Evolutionary conservation across 345 rosid species (phyloP), one percentile per base, ranked within the genome.

Genomic region (Balakata baccata): DNA sequence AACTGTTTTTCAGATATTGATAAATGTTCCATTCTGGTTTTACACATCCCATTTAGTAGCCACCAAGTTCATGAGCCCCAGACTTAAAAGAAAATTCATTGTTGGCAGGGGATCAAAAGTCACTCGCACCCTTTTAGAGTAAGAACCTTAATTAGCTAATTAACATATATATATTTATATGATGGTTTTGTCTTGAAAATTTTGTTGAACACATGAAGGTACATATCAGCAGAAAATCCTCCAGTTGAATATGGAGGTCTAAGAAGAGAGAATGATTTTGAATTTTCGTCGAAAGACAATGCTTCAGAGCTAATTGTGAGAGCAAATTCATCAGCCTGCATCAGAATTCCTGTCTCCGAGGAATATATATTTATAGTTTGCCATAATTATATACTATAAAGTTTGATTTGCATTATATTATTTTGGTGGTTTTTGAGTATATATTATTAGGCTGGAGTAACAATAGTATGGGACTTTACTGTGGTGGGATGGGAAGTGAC

Each of bases 11-110:
- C 82, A 86, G 90, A 84, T 86, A 62, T 18, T 89, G 65, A 71
- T 89, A 69, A 87, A 88, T 56, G 88, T 84, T 7, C 89, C 92
- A 6, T 84, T 89, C 10, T 83, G 92, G 90, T 86, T 78, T 84
- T 84, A 85, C 70, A 76, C 83, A 3, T 84, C 76, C 57, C 90
- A 79, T 57, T 46, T 64, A 20, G 62, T 87, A 71, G 68, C 69
- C 11, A 73, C 78, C 37, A 80, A 75, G 73, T 45, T 89, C 49
- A 52, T 64, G 37, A 75, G 56, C 50, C 83, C 64, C 25, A 80
- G 75, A 66, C 16, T 72, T 4, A 77, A 71, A 25, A 54, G 45
- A 70, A 85, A 84, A 68, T 74, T 85, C 64, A 67, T 84, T 63
- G 78, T 87, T 60, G 83, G 81, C 41, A 80, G 92, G 74, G 84